Conservation (phyloP, 192 early-diverging fungal species). For the Backusella australiensis region DNA sequence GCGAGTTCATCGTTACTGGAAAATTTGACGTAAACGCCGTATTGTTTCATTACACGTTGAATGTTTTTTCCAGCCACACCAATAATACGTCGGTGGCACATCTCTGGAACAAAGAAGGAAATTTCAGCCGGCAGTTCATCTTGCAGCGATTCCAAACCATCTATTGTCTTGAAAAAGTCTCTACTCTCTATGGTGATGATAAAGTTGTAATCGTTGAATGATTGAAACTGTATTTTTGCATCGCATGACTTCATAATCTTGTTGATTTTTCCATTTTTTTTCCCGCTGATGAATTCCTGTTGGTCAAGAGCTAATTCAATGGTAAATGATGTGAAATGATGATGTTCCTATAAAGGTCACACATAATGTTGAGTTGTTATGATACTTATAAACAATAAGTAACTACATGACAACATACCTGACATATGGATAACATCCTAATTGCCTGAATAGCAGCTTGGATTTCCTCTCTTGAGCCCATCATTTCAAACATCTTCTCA, state of each 20-base stretch:
- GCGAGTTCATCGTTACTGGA: constrained; percentile 73
- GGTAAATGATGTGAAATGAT: constrained; percentile 65
- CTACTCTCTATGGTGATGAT: constrained; percentile 63
- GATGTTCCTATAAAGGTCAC: constrained; percentile 22
- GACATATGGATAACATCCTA: neutral
- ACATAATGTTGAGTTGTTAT: neutral
- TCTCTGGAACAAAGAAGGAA: constrained; percentile 76
- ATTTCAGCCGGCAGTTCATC: constrained; percentile 82
- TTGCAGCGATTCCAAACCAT: constrained; percentile 61
- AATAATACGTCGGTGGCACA: constrained; percentile 78
- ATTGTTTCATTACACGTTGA: constrained; percentile 84
- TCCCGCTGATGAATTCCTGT: constrained; percentile 79
- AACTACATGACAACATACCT: neutral
- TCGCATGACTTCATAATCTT: constrained; percentile 70
- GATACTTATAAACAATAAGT: neutral
- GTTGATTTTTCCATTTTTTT: constrained; percentile 85
- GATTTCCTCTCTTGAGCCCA: constrained; percentile 56
- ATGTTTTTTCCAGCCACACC: constrained; percentile 84
- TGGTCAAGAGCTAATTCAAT: constrained; percentile 72
- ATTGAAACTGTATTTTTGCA: constrained; percentile 63
- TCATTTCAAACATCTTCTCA: constrained; percentile 55
- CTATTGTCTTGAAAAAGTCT: constrained; percentile 54
- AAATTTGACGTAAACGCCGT: constrained; percentile 82
- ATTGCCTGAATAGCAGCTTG: constrained; percentile 49
- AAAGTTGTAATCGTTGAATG: constrained; percentile 76